A percentile compares a stretch with the other conserved stretches of the same genome.
Evolutionary conservation across 176 grass and related monocot species (phyloP).

Genomic region (Oryza meridionalis): DNA sequence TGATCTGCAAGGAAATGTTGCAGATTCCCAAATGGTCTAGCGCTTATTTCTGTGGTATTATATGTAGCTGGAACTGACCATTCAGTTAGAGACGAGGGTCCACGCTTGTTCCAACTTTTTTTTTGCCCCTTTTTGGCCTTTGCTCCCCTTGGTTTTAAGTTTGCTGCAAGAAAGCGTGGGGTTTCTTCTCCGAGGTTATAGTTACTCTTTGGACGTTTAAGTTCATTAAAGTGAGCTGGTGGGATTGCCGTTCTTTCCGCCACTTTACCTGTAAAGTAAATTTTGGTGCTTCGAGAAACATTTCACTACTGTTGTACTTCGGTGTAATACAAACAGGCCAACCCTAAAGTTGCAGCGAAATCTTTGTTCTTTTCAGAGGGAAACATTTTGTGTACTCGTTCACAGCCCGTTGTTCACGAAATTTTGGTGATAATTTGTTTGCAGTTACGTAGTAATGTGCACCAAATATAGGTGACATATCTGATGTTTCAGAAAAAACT

Average conservation of each 20-base stretch:
- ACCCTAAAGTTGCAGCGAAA: conserved; percentile 19
- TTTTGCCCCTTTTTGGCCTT: conserved; percentile 33
- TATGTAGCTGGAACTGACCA: conserved; percentile 69
- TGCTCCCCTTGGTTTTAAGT: conserved; percentile 27
- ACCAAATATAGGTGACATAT: too few species aligned
- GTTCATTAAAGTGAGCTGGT: conserved; percentile 43
- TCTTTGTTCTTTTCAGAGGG: not conserved
- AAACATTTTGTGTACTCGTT: not conserved
- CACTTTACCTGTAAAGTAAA: conserved; percentile 68
- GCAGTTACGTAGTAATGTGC: too few species aligned
- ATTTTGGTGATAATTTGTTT: not conserved
- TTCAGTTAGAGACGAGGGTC: conserved; percentile 52
- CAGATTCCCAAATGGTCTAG: conserved; percentile 48
- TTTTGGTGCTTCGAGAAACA: conserved; percentile 59
- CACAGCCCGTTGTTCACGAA: not conserved
- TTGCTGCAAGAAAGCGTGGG: conserved; percentile 37
- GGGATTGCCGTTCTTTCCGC: conserved; percentile 57
- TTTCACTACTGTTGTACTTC: conserved; percentile 52
- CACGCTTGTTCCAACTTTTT: conserved; percentile 43
- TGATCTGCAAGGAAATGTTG: conserved; percentile 48
- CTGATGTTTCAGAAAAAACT: too few species aligned
- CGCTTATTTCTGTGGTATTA: conserved; percentile 41
- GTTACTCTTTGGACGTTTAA: conserved; percentile 32
- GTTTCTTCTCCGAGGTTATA: conserved; percentile 47
- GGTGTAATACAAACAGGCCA: conserved; percentile 46